Conservation (phyloP, 208 protist species). For the Crithidia sp. region DNA sequence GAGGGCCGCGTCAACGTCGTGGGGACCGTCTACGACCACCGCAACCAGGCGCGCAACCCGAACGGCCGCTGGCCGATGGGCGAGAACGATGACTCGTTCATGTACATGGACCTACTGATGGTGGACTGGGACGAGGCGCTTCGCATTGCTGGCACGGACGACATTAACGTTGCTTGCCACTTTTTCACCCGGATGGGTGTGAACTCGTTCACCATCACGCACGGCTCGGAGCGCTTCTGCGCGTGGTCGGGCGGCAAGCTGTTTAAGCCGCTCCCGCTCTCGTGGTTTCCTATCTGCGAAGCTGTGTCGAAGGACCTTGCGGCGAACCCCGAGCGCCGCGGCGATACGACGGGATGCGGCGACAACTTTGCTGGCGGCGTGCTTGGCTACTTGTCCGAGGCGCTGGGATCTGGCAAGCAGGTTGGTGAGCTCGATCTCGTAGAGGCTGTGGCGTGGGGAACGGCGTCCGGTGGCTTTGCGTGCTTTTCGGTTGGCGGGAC, state of each 20-base stretch:
- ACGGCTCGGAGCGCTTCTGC: slow-evolving; percentile 23
- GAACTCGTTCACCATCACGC: slow-evolving; percentile 35
- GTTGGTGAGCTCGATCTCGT: slow-evolving; percentile 26
- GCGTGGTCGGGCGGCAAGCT: slow-evolving; percentile 34
- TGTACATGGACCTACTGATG: slow-evolving; percentile 43
- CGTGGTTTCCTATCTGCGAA: slow-evolving; percentile 27
- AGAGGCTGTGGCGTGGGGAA: slow-evolving; percentile 29
- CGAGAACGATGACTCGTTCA: slow-evolving; percentile 43
- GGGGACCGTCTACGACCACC: slow-evolving; percentile 36
- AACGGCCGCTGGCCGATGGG: slow-evolving; percentile 33
- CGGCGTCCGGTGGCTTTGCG: slow-evolving; percentile 29
- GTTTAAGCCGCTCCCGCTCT: slow-evolving; percentile 30
- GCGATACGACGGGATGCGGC: slow-evolving; percentile 36
- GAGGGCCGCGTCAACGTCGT: slow-evolving; percentile 36
- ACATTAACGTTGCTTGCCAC: slow-evolving; percentile 22
- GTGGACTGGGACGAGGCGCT: slow-evolving; percentile 40
- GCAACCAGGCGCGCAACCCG: slow-evolving; percentile 26
- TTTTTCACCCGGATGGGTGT: slow-evolving; percentile 38
- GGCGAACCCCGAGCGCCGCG: slow-evolving; percentile 10
- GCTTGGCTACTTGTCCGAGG: slow-evolving; percentile 20
- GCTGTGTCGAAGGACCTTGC: slow-evolving; percentile 22
- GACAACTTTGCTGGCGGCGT: slow-evolving; percentile 40
- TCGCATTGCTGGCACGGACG: slow-evolving; percentile 23
- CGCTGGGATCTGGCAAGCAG: slow-evolving; percentile 13
- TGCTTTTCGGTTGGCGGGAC: slow-evolving; percentile 35